Conservation (phyloP, 169 alveolate genomes). For the Plasmodium berghei region DNA sequence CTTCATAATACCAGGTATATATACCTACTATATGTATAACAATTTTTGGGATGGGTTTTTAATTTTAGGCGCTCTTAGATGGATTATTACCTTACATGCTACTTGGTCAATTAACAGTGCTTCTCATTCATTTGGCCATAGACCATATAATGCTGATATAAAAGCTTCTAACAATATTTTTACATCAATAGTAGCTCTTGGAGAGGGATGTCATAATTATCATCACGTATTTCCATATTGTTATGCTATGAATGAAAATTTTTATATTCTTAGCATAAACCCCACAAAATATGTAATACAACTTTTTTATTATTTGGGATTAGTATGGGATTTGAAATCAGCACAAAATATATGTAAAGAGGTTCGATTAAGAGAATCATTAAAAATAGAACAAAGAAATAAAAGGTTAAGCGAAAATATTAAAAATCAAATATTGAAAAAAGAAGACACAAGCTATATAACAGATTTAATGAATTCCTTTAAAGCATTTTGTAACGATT, state of each 20-base stretch:
- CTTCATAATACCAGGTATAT: constrained; percentile 85
- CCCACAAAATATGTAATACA: constrained; percentile 68
- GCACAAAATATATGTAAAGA: constrained; percentile 73
- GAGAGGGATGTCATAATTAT: constrained; percentile 93
- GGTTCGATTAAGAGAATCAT: constrained; percentile 62
- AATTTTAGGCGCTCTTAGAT: constrained; percentile 84
- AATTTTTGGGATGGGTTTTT: constrained; percentile 87
- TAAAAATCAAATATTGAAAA: constrained; percentile 74
- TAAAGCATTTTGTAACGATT: constrained; percentile 62
- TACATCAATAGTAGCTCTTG: constrained; percentile 87
- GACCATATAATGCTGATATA: constrained; percentile 78
- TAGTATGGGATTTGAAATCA: constrained; percentile 75
- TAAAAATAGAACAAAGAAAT: constrained; percentile 62
- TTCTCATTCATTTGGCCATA: constrained; percentile 88
- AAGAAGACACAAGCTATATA: constrained; percentile 70
- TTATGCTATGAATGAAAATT: constrained; percentile 88
- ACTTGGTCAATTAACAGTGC: constrained; percentile 90
- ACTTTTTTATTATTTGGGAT: constrained; percentile 64
- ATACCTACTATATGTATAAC: constrained; percentile 81
- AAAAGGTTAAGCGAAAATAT: constrained; percentile 71
- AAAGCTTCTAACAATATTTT: constrained; percentile 79
- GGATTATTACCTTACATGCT: constrained; percentile 86
- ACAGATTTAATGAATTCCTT: constrained; percentile 68
- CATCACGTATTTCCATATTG: constrained; percentile 90
- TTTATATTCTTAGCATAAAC: constrained; percentile 67